Evolutionary conservation across 2,329 filamentous ascomycete genomes (phyloP).

Genomic region (Neodidymelliopsis sp.): DNA sequence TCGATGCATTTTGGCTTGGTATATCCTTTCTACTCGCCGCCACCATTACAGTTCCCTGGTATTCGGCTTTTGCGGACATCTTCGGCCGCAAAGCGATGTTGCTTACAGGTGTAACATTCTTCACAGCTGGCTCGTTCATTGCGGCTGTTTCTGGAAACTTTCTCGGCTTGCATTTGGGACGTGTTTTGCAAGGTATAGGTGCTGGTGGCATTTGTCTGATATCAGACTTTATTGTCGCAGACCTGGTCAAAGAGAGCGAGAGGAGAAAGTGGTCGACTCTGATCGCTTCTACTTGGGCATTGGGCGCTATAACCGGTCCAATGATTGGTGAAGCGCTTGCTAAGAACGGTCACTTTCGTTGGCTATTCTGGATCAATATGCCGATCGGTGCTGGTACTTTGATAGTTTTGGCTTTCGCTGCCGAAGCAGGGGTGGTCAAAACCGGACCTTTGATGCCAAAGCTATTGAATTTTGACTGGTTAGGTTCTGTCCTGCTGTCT

Average conservation of each 20-base stretch:
- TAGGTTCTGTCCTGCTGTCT: constrained; percentile 66
- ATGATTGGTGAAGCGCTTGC: constrained; percentile 42
- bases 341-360: constrained; percentile 36
- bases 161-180: constrained; percentile 51
- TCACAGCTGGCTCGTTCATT: constrained; percentile 55
- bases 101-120: constrained; percentile 53
- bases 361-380: constrained; percentile 52
- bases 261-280: constrained; percentile 30
- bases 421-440: constrained; percentile 39
- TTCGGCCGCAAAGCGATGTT: constrained; percentile 59
- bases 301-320: constrained; percentile 46
- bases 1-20: constrained; percentile 59
- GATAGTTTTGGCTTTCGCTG: constrained; percentile 53
- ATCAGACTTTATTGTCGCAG: constrained; percentile 53
- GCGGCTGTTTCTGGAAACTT: constrained; percentile 50
- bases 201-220: constrained; percentile 55
- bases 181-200: constrained; percentile 56
- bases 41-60: constrained; percentile 54
- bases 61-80: constrained; percentile 54
- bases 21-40: constrained; percentile 57
- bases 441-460: constrained; percentile 53
- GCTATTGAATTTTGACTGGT: constrained; percentile 64
- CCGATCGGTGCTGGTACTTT: constrained; percentile 45
- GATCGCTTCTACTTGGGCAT: constrained; percentile 36
- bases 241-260: constrained; percentile 47